A percentile compares a stretch with the other conserved stretches of the same genome.
phyloP scores from a whole-genome alignment of 208 protist genomes.

The Angomonas deanei region DNA sequence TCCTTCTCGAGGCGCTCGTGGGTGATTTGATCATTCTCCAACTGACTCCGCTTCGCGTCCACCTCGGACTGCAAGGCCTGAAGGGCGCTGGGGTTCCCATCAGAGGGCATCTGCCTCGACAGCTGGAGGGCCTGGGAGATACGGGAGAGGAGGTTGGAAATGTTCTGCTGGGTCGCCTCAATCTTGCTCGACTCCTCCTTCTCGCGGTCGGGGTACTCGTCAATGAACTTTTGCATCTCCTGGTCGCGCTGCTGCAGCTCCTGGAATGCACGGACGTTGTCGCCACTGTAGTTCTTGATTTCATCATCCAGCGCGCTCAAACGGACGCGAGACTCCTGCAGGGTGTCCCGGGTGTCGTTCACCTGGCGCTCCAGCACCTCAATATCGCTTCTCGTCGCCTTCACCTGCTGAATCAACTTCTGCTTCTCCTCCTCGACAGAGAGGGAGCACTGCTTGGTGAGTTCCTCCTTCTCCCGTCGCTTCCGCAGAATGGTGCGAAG shows the following conservation, averaged over 20 bases:
- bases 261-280: slow-evolving; percentile 79
- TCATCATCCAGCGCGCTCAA: slow-evolving; percentile 74
- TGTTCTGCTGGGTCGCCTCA: slow-evolving; percentile 42
- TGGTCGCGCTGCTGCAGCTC: slow-evolving; percentile 78
- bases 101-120: slow-evolving; percentile 69
- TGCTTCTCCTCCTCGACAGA: slow-evolving; percentile 84
- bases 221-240: slow-evolving; percentile 85
- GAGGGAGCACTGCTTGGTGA: slow-evolving; percentile 70
- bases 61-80: slow-evolving; percentile 75
- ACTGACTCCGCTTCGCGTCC: slow-evolving; percentile 71
- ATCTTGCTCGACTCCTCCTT: slow-evolving; percentile 66
- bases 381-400: slow-evolving; percentile 68
- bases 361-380: slow-evolving; percentile 84
- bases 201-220: slow-evolving; percentile 77
- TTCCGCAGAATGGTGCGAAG: slow-evolving; percentile 73
- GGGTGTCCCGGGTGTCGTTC: slow-evolving; percentile 64
- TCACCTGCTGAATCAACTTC: slow-evolving; percentile 74
- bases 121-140: slow-evolving; percentile 78
- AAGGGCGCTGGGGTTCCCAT: slow-evolving; percentile 47
- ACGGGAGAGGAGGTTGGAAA: slow-evolving; percentile 61
- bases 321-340: slow-evolving; percentile 62
- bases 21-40: slow-evolving; percentile 76
- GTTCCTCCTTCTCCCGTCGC: slow-evolving; percentile 55
- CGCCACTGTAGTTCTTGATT: slow-evolving; percentile 81
- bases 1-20: slow-evolving; percentile 87